Evolutionary conservation across 345 rosid species (phyloP).

Genomic region (Citrus sp.): DNA sequence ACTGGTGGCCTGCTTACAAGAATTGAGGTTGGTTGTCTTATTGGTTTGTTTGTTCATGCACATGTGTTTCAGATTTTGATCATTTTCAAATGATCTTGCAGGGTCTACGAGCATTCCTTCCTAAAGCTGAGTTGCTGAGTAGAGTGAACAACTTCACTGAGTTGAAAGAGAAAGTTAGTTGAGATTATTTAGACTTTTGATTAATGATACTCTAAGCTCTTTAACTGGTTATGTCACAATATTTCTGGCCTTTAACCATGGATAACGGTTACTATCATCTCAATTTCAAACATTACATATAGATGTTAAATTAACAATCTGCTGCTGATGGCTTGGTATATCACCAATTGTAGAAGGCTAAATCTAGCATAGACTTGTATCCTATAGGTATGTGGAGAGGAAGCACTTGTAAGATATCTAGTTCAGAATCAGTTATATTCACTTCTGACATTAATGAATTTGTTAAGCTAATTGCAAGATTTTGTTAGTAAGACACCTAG

Average conservation of each 20-base stretch:
- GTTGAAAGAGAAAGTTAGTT: slow-evolving; percentile 80
- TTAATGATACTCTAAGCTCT: neutral
- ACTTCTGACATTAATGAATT: neutral
- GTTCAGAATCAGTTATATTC: neutral
- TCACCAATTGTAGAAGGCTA: neutral
- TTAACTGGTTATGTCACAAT: neutral
- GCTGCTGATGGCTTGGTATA: neutral
- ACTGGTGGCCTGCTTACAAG: slow-evolving; percentile 87
- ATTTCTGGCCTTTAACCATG: neutral
- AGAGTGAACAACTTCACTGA: slow-evolving; percentile 77
- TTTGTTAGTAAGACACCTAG: neutral
- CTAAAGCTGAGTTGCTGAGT: slow-evolving; percentile 70
- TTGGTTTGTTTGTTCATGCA: neutral
- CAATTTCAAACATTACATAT: neutral
- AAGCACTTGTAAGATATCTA: neutral
- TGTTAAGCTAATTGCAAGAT: neutral
- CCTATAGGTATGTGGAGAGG: neutral
- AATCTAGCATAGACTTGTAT: neutral
- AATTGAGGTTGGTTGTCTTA: slow-evolving; percentile 59
- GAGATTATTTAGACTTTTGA: neutral
- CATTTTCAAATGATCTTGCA: slow-evolving; percentile 27
- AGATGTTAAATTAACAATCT: neutral
- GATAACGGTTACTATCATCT: neutral
- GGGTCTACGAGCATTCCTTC: slow-evolving; percentile 92
- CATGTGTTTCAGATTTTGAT: slow-evolving; percentile 1